Percentiles rank a stretch among this genome's conserved stretches.
Evolutionary conservation across 1,284 basidiomycete genomes (phyloP).

Genomic region (Naganishia albida): DNA sequence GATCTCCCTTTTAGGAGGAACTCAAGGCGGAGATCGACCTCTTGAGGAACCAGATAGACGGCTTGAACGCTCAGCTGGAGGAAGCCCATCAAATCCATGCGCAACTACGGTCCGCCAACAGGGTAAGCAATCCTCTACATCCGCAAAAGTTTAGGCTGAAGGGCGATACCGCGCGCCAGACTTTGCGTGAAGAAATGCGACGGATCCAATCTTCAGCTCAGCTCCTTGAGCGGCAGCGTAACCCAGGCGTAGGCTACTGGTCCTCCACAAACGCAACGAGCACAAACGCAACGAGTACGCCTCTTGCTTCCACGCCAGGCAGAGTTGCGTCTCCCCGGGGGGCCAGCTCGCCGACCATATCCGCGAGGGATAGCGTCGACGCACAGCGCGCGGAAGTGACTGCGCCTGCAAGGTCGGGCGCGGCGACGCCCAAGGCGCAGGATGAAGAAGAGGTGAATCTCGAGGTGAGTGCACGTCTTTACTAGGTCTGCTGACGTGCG

Average conservation of each 20-base stretch:
- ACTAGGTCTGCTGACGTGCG: constrained; percentile 16
- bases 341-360: constrained; percentile 13
- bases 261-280: constrained; percentile 44
- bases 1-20: constrained; percentile 40
- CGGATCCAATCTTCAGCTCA: constrained; percentile 89
- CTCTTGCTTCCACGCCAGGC: constrained; percentile 21
- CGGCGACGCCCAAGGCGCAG: constrained; percentile 49
- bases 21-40: constrained; percentile 53
- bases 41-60: constrained; percentile 44
- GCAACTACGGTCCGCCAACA: constrained; percentile 59
- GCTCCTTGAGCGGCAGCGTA: constrained; percentile 81
- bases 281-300: constrained; percentile 18
- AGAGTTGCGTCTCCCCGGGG: constrained; percentile 5
- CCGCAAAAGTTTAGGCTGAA: constrained; percentile 24
- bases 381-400: neutral
- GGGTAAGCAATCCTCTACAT: constrained; percentile 59
- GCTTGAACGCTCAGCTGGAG: constrained; percentile 52
- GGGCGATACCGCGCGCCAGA: constrained; percentile 56
- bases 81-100: constrained; percentile 45
- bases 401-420: constrained; percentile 12
- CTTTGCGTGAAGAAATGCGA: constrained; percentile 82
- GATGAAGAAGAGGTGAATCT: constrained; percentile 85
- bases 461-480: constrained; percentile 57
- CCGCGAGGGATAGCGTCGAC: constrained; percentile 16
- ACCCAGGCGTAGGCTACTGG: constrained; percentile 93